These are phyloP conservation scores for Phytophthora lateralis DNA, from an alignment of 352 stramenopile species.

Conservation along the genomic window DNA sequence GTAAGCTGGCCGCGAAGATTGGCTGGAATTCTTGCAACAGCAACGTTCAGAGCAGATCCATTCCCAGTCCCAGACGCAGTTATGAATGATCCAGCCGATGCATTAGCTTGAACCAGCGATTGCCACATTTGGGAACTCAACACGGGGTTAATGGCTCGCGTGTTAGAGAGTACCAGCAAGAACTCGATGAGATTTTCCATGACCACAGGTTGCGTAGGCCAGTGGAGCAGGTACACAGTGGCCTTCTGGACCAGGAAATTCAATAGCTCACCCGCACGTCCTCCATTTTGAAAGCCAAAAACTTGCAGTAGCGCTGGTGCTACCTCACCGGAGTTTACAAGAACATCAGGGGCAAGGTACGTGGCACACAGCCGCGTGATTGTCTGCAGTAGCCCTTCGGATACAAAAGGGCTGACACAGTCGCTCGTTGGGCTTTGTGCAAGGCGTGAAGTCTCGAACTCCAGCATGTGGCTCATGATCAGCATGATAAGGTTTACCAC, in stretches of 20 bases:
- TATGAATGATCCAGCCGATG: conserved; percentile 62
- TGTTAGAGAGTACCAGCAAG: conserved; percentile 71
- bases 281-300: conserved; percentile 66
- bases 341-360: conserved; percentile 63
- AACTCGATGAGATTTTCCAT: conserved; percentile 87
- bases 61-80: conserved; percentile 27
- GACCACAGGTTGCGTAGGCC: conserved; percentile 81
- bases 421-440: conserved; percentile 58
- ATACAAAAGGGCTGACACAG: conserved; percentile 80
- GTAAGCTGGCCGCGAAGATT: conserved; percentile 65
- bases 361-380: conserved; percentile 79
- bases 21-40: conserved; percentile 64
- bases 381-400: conserved; percentile 73
- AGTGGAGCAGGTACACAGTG: conserved; percentile 78
- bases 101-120: conserved; percentile 75
- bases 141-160: conserved; percentile 60
- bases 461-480: conserved; percentile 72
- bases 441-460: conserved; percentile 70
- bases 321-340: conserved; percentile 44
- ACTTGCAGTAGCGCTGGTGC: conserved; percentile 60
- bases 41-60: conserved; percentile 39
- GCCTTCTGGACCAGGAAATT: conserved; percentile 75
- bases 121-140: conserved; percentile 69
- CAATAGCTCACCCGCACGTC: conserved; percentile 59
- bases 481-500: conserved; percentile 71